Conservation (phyloP, 2,329 filamentous ascomycete species). For the Hypoxylon sp. region DNA sequence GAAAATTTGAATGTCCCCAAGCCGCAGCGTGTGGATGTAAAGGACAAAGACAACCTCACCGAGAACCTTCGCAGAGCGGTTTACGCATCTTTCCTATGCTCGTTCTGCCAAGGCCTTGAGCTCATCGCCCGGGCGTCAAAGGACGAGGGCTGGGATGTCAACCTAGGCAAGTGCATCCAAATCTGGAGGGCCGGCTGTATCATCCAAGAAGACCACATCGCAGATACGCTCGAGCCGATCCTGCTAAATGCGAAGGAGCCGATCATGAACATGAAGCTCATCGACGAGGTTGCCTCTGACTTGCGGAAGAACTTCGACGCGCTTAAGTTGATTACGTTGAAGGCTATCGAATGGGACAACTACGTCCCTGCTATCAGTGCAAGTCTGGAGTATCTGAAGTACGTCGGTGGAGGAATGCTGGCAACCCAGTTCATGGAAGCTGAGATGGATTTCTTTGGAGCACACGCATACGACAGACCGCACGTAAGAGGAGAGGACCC, state of each 20-base stretch:
- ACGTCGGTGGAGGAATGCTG: slow-evolving; percentile 70
- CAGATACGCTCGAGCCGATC: slow-evolving; percentile 68
- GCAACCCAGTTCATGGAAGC: slow-evolving; percentile 80
- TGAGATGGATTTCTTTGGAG: slow-evolving; percentile 79
- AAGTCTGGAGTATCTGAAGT: slow-evolving; percentile 78
- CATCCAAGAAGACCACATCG: slow-evolving; percentile 77
- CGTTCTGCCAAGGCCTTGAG: slow-evolving; percentile 77
- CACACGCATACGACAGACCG: slow-evolving; percentile 75
- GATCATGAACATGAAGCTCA: slow-evolving; percentile 61
- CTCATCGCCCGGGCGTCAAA: slow-evolving; percentile 72
- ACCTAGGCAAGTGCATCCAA: slow-evolving; percentile 66
- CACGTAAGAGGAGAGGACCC: slow-evolving; percentile 59
- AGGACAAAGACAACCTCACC: slow-evolving; percentile 63
- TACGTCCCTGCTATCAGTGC: slow-evolving; percentile 73
- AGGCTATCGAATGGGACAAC: slow-evolving; percentile 69
- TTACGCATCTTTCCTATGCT: slow-evolving; percentile 72
- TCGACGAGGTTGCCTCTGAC: slow-evolving; percentile 66
- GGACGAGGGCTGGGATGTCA: slow-evolving; percentile 71
- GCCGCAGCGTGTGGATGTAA: slow-evolving; percentile 50
- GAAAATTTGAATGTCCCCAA: slow-evolving; percentile 63
- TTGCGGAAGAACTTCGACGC: slow-evolving; percentile 65
- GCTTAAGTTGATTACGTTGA: slow-evolving; percentile 70
- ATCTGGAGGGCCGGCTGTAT: slow-evolving; percentile 81
- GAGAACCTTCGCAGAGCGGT: slow-evolving; percentile 73
- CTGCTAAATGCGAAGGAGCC: slow-evolving; percentile 58